Conservation (phyloP, 257 asterid species). For the Jasminum sambac region DNA sequence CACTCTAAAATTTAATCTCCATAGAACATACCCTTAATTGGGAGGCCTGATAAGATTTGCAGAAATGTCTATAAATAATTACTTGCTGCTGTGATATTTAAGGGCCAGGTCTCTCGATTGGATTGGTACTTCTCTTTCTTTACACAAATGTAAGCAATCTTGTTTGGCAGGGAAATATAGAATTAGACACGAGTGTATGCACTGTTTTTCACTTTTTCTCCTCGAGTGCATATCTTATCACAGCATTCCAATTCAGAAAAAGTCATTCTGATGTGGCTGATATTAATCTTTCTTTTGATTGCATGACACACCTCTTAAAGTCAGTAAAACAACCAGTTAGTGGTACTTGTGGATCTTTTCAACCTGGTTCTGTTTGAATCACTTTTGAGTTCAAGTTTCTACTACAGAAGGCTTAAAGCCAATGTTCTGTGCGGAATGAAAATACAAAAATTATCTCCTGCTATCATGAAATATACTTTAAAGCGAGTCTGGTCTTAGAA, state of each 20-base stretch:
- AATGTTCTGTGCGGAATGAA: background rate
- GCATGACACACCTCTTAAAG: background rate
- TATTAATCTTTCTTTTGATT: background rate
- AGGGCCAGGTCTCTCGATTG: background rate
- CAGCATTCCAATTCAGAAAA: background rate
- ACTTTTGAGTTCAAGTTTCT: background rate
- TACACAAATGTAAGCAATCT: background rate
- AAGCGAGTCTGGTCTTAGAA: background rate
- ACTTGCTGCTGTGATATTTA: background rate
- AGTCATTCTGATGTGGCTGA: background rate
- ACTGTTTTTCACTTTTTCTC: background rate
- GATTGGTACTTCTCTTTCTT: background rate
- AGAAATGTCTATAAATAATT: background rate
- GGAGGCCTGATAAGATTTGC: background rate
- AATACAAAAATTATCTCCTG: background rate
- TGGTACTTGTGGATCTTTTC: background rate
- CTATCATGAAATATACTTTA: background rate
- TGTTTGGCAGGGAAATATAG: background rate
- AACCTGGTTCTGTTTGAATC: background rate
- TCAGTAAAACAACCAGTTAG: background rate
- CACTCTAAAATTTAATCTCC: too few species aligned
- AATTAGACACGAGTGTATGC: background rate
- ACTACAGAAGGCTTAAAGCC: too few species aligned
- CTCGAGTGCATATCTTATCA: background rate
- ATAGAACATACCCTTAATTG: too few species aligned